phyloP scores from a whole-genome alignment of 495 filamentous ascomycete genomes.

The Tuber brumale region DNA sequence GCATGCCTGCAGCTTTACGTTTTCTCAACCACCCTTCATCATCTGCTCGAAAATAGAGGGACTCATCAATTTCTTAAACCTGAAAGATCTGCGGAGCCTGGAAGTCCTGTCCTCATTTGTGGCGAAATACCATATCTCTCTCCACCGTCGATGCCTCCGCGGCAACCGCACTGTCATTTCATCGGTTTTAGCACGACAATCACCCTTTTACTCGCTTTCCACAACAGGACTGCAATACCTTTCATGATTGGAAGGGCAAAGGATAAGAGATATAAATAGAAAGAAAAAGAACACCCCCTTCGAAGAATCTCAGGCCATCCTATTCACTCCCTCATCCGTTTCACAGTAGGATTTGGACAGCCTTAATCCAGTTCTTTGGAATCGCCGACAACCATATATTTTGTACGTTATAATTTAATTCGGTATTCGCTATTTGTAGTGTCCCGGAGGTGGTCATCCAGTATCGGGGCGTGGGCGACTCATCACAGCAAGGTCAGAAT shows the following conservation, averaged over 20 bases:
- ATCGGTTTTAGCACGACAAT: background rate
- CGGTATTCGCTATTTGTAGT: background rate
- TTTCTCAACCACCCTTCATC: slow-evolving; percentile 30
- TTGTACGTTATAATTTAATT: slow-evolving; percentile 5
- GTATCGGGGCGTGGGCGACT: background rate
- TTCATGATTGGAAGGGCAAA: background rate
- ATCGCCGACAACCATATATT: background rate
- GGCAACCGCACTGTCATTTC: background rate
- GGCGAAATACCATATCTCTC: background rate
- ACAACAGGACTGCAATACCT: background rate
- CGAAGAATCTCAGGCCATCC: background rate
- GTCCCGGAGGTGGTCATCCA: background rate
- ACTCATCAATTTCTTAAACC: slow-evolving; percentile 7
- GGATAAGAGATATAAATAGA: slow-evolving; percentile 1
- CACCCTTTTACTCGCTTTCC: background rate
- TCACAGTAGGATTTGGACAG: background rate
- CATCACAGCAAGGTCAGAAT: background rate
- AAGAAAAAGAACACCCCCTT: background rate
- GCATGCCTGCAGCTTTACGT: slow-evolving; percentile 16
- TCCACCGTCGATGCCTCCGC: background rate
- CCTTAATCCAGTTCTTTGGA: background rate
- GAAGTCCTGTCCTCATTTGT: slow-evolving; percentile 6
- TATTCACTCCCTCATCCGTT: background rate
- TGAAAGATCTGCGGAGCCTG: slow-evolving; percentile 25
- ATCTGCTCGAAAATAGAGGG: slow-evolving; percentile 16